phyloP scores from a whole-genome alignment of 75 land plant species.

The Cunninghamia lanceolata region DNA sequence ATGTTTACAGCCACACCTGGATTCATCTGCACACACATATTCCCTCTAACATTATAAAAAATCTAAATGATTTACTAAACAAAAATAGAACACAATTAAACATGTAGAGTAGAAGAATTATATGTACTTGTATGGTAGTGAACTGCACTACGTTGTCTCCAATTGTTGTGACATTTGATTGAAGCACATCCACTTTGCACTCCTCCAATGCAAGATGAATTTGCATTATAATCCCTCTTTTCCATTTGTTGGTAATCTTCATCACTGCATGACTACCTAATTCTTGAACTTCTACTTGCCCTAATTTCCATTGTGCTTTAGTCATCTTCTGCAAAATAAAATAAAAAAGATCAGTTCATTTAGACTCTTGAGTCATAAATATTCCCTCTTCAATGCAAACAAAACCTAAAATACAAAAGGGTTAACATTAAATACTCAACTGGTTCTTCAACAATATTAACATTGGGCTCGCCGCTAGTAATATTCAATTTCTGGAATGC shows the following conservation, averaged over 20 bases:
- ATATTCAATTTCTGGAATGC: background rate
- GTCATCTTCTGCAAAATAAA: background rate
- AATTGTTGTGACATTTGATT: constrained; percentile 43
- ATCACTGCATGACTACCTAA: constrained; percentile 38
- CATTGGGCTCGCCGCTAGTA: background rate
- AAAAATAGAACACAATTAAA: background rate
- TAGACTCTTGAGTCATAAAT: background rate
- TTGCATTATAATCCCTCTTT: constrained; percentile 25
- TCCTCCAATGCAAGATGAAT: constrained; percentile 39
- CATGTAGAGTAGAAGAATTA: background rate
- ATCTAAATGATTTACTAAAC: background rate
- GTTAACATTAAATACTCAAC: background rate
- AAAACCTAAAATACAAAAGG: background rate
- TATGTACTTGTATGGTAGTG: constrained; percentile 36
- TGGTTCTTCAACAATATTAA: background rate
- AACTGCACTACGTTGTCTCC: constrained; percentile 36
- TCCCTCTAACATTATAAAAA: background rate
- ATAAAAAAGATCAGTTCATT: background rate
- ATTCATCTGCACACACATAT: background rate
- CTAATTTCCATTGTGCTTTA: background rate
- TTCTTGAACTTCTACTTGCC: constrained; percentile 35
- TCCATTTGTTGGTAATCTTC: constrained; percentile 21
- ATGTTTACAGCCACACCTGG: background rate
- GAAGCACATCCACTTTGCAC: constrained; percentile 44
- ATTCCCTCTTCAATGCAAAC: background rate